phyloP scores from a whole-genome alignment of 129 eudicot species.

The Flaveria robusta region DNA sequence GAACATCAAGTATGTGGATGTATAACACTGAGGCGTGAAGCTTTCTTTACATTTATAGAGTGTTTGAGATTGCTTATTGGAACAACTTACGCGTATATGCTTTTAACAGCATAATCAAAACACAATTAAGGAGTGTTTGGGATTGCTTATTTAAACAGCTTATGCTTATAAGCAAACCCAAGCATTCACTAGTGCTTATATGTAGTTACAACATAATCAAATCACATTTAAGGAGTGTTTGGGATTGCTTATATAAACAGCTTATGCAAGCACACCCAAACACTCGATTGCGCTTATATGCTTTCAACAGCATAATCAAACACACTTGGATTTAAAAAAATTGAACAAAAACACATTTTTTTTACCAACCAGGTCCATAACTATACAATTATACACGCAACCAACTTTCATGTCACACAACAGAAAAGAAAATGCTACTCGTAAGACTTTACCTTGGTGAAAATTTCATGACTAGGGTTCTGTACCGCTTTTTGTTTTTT shows the following conservation, averaged over 20 bases:
- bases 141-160: background rate
- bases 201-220: too few relatives aligned
- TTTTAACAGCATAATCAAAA: too few relatives aligned
- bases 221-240: background rate
- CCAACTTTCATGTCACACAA: background rate
- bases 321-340: constrained; percentile 20
- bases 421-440: background rate
- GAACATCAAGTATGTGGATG: background rate
- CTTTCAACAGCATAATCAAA: background rate
- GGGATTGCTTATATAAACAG: background rate
- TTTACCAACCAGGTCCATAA: background rate
- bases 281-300: background rate
- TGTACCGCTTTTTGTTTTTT: background rate
- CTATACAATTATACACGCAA: background rate
- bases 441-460: background rate
- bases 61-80: background rate
- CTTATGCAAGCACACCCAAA: background rate
- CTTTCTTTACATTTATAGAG: background rate
- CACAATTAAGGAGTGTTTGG: background rate
- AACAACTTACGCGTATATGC: background rate
- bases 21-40: background rate
- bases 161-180: background rate
- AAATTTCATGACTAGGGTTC: background rate
- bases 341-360: background rate
- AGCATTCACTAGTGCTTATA: background rate